A percentile compares a stretch with the other conserved stretches of the same genome.
Conservation (phyloP, 306 rosid species). For the Morella rubra region DNA sequence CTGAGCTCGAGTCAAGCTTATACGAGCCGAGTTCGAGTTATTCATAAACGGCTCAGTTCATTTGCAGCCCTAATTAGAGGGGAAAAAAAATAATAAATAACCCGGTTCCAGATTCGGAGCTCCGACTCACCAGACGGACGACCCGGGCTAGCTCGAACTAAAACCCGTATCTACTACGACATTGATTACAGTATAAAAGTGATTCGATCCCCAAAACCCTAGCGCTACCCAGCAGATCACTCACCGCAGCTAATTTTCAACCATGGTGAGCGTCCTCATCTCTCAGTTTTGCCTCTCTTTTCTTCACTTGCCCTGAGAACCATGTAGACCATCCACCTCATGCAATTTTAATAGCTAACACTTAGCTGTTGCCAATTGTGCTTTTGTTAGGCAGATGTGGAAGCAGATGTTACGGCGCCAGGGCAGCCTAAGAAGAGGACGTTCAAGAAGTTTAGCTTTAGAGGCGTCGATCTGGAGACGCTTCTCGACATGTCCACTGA, state of each 20-base stretch:
- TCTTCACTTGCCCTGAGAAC: background rate
- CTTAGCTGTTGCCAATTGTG: background rate
- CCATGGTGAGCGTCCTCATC: background rate
- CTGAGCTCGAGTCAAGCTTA: too few species aligned
- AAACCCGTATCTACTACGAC: too few species aligned
- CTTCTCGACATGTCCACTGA: conserved; percentile 83
- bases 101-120: too few species aligned
- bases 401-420: conserved; percentile 48
- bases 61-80: too few species aligned
- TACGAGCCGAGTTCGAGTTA: too few species aligned
- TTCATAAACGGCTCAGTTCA: too few species aligned
- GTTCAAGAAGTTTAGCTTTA: conserved; percentile 82
- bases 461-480: conserved; percentile 78
- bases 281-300: background rate
- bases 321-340: background rate
- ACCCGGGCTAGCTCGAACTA: too few species aligned
- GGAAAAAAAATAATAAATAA: too few species aligned
- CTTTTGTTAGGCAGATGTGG: conserved; percentile 55
- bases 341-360: background rate
- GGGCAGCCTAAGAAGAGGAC: conserved; percentile 85
- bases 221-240: too few species aligned
- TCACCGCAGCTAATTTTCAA: background rate
- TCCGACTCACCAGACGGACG: too few species aligned
- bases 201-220: too few species aligned
- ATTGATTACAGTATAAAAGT: too few species aligned